Base-by-base conservation (phyloP, 176 grass and related monocot species). In the Triticum urartu region DNA sequence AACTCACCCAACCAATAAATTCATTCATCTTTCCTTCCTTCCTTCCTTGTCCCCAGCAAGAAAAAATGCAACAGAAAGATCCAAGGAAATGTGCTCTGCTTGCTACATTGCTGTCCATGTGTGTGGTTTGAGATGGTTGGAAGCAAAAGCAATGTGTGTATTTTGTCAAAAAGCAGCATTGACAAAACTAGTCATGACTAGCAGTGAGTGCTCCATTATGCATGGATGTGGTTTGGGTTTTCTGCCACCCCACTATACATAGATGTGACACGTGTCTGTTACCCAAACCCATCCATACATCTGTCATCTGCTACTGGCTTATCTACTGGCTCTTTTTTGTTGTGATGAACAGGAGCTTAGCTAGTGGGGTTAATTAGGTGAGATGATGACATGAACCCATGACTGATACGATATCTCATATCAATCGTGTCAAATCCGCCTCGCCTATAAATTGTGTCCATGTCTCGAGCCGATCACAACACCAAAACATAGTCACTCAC, bases 1-100 rank as follows among this genome's bases (percentile, higher is more conserved):
- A 98, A 95, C 81, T 78, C 80, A 11, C 11, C 47, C 4, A 15
- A 32, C 72, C 48, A 56, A 21, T 47, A 2, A 33, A 33, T 56
- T 6, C 3, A 0, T 28, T 7, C 9, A 2, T 48, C n/a, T 26
- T 74, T 74, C 28, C 28, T 30, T 30, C 28, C 28, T 30, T 61
- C 9, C 21, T 61, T 47, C 39, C 38, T 28, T 45, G 3, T 48
- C 39, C 5, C 6, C 0, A 40, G 5, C 39, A 47, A 4, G 22
- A 18, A 28, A 74, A 74, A 6, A 48, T 47, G 21, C 8, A 25
- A 36, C 13, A 7, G 7, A 22, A 24, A 73, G 11, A 11, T 73
- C 11, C 11, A 24, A 73, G 39, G 40, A 48, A 38, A 70, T 75
- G 22, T 48, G 42, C 5, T 75, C 3, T 50, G 54, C 17, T 59